phyloP scores from a whole-genome alignment of 305 asterid genomes.

The Nicotiana rustica region DNA sequence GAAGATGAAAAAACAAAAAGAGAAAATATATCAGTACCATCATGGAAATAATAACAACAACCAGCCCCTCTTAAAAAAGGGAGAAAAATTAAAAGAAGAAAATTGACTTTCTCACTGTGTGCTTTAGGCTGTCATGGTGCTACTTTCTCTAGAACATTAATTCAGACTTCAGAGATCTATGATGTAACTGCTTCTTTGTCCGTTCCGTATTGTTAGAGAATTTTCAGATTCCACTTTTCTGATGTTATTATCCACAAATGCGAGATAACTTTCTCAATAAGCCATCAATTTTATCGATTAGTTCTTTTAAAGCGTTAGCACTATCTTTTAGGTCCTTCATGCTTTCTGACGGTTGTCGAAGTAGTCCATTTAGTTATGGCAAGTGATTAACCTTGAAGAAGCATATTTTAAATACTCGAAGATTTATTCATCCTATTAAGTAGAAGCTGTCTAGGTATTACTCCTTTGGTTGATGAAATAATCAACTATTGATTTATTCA shows the following conservation, averaged over 20 bases:
- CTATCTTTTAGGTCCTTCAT: neutral
- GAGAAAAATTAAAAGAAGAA: slow-evolving; percentile 12
- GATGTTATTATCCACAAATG: slow-evolving; percentile 17
- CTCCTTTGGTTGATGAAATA: slow-evolving; percentile 30
- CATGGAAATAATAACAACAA: too few relatives aligned
- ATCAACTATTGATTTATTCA: neutral
- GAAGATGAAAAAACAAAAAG: too few relatives aligned
- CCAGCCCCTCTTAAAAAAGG: neutral
- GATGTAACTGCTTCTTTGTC: neutral
- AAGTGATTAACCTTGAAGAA: slow-evolving; percentile 27
- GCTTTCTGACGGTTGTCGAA: neutral
- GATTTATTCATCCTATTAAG: neutral
- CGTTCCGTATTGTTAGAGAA: neutral
- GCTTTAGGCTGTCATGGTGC: neutral
- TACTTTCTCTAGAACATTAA: slow-evolving; percentile 20
- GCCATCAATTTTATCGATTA: slow-evolving; percentile 5
- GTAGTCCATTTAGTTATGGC: neutral
- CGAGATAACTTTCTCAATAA: neutral
- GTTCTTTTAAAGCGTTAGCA: slow-evolving; percentile 2
- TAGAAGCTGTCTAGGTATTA: slow-evolving; percentile 3
- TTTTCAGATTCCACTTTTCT: slow-evolving; percentile 19
- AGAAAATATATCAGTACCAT: too few relatives aligned
- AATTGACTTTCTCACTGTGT: neutral
- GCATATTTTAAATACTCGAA: slow-evolving; percentile 17
- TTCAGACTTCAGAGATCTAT: slow-evolving; percentile 16